Evolutionary conservation across 2,329 filamentous ascomycete species (phyloP).

Genomic region (Ceratocystis alfenasii): DNA sequence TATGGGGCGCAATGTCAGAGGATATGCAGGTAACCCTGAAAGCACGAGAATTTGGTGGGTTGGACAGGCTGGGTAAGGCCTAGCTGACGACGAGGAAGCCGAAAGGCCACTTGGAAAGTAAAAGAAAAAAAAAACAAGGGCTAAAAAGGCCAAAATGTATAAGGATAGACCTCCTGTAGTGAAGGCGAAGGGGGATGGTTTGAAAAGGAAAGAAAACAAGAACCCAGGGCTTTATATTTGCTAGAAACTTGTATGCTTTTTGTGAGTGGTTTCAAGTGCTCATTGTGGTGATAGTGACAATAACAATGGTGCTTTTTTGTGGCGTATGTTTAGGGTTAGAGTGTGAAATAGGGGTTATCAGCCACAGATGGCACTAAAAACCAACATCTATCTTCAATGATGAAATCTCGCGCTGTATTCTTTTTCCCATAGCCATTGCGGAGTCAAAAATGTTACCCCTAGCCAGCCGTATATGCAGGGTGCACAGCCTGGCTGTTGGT

Average conservation of each 20-base stretch:
- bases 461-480: neutral
- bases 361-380: neutral
- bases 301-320: neutral
- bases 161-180: neutral
- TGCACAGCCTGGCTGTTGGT: neutral
- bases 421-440: neutral
- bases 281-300: slow-evolving; percentile 3
- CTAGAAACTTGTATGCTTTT: neutral
- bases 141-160: neutral
- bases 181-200: neutral
- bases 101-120: neutral
- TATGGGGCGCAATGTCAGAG: slow-evolving; percentile 4
- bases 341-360: neutral
- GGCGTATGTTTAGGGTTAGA: neutral
- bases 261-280: neutral
- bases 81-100: neutral
- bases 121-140: neutral
- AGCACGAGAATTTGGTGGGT: neutral
- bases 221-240: neutral
- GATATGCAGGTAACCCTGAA: slow-evolving; percentile 4
- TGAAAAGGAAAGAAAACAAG: neutral
- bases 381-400: neutral
- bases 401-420: neutral
- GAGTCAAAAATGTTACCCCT: neutral
- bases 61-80: neutral